phyloP scores from a whole-genome alignment of 2,329 filamentous ascomycete species.

The Lasiodiplodia hormozganensis region DNA sequence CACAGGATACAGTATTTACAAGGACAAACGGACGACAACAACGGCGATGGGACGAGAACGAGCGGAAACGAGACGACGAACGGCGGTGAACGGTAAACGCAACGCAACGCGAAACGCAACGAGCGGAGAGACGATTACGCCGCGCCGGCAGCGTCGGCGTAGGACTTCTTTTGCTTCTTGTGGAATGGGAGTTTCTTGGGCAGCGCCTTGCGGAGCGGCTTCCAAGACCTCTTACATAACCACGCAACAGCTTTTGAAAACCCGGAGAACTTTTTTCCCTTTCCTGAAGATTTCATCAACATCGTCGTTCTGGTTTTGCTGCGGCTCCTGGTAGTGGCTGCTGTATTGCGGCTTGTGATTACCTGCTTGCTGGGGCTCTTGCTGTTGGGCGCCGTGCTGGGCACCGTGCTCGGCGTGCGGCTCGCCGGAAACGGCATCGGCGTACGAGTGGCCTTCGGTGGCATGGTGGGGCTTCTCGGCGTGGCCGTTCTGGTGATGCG shows the following conservation, averaged over 20 bases:
- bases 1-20: conserved; percentile 24
- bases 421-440: conserved; percentile 1
- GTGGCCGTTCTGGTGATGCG: conserved; percentile 6
- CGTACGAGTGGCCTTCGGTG: conserved; percentile 1
- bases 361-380: conserved; percentile 55
- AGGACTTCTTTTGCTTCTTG: conserved; percentile 14
- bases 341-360: conserved; percentile 49
- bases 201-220: conserved; percentile 7
- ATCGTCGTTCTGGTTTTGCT: conserved; percentile 60
- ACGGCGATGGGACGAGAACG: conserved; percentile 1
- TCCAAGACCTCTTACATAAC: conserved; percentile 66
- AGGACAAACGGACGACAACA: conserved; percentile 1
- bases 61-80: not conserved
- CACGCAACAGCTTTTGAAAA: conserved; percentile 73
- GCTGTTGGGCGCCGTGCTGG: conserved; percentile 48
- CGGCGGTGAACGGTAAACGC: not conserved
- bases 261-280: conserved; percentile 65
- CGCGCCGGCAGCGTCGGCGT: conserved; percentile 9
- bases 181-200: conserved; percentile 3
- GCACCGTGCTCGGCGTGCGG: not conserved
- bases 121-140: not conserved
- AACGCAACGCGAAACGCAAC: conserved; percentile 2
- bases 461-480: conserved; percentile 3
- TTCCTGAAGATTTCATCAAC: conserved; percentile 67
- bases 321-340: conserved; percentile 18